Evolutionary conservation across 345 rosid genomes (phyloP).

Genomic region (Brassica carinata): DNA sequence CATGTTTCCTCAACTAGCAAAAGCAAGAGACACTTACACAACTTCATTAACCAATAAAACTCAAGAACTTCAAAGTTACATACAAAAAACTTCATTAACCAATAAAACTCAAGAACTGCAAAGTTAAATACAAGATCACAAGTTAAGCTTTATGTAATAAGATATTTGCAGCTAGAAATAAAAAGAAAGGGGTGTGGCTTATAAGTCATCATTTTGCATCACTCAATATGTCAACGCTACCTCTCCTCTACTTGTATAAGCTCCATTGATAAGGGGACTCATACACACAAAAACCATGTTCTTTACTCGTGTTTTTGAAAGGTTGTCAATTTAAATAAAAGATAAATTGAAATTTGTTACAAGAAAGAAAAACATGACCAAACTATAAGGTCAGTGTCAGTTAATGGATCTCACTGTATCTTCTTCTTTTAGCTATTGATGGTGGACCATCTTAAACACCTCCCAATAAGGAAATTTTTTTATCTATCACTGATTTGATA

Average conservation of each 20-base stretch:
- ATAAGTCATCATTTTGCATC: constrained; percentile 29
- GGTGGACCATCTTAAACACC: constrained; percentile 43
- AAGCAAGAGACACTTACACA: neutral
- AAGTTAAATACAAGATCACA: constrained; percentile 4
- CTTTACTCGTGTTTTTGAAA: constrained; percentile 25
- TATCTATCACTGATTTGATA: constrained; percentile 30
- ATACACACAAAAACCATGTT: constrained; percentile 31
- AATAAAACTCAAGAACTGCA: neutral
- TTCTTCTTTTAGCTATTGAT: constrained; percentile 33
- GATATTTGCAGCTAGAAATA: constrained; percentile 14
- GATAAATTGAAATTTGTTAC: neutral
- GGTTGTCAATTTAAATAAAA: constrained; percentile 4
- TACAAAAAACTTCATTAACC: neutral
- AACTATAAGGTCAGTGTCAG: constrained; percentile 38
- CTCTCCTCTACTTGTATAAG: constrained; percentile 27
- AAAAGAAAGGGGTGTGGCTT: constrained; percentile 2
- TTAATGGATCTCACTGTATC: constrained; percentile 42
- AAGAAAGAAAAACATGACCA: constrained; percentile 14
- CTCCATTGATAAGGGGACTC: constrained; percentile 34
- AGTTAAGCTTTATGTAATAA: constrained; percentile 24
- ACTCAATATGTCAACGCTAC: constrained; percentile 37
- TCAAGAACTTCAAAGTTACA: neutral
- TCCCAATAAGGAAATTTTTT: constrained; percentile 18
- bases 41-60: neutral
- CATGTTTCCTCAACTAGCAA: constrained; percentile 57